These are phyloP conservation scores for Cyclaneusma minus DNA, from an alignment of 2,329 filamentous ascomycete species.

Conservation along the genomic window DNA sequence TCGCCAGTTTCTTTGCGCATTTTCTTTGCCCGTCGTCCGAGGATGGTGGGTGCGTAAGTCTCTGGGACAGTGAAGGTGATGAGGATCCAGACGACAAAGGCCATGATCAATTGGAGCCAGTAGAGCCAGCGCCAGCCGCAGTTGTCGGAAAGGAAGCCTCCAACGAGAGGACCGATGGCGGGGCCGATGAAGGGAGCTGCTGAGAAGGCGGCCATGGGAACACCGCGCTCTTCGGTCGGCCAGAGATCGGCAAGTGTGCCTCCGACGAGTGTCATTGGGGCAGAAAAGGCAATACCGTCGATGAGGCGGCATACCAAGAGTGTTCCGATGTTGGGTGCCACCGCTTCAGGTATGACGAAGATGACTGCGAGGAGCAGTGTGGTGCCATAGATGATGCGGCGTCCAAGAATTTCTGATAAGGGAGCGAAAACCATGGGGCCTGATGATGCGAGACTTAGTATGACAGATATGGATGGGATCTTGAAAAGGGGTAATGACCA, in stretches of 20 bases:
- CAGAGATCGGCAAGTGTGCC: constrained; percentile 75
- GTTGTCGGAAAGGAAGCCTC: constrained; percentile 58
- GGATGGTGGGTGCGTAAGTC: constrained; percentile 70
- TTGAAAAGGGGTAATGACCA: constrained; percentile 4
- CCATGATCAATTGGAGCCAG: constrained; percentile 71
- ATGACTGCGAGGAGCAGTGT: constrained; percentile 43
- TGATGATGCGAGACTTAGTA: constrained; percentile 10
- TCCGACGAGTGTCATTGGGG: constrained; percentile 74
- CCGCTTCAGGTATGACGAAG: constrained; percentile 68
- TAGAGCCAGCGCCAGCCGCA: constrained; percentile 73
- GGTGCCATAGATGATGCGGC: constrained; percentile 47
- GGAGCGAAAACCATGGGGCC: constrained; percentile 70
- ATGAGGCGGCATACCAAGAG: constrained; percentile 63
- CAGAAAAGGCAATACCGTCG: constrained; percentile 71
- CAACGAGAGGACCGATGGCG: constrained; percentile 60
- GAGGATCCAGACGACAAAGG: constrained; percentile 52
- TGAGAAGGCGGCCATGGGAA: constrained; percentile 76
- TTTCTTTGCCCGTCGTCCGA: constrained; percentile 54
- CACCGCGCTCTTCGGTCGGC: constrained; percentile 68
- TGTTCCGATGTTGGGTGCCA: constrained; percentile 60
- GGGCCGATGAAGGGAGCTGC: constrained; percentile 74
- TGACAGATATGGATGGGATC: not conserved
- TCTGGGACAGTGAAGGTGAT: constrained; percentile 85
- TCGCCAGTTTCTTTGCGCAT: constrained; percentile 55
- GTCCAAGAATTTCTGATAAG: constrained; percentile 58